These are phyloP conservation scores for Mycena citricolor DNA, from an alignment of 1,284 basidiomycete species.

Conservation along the genomic window DNA sequence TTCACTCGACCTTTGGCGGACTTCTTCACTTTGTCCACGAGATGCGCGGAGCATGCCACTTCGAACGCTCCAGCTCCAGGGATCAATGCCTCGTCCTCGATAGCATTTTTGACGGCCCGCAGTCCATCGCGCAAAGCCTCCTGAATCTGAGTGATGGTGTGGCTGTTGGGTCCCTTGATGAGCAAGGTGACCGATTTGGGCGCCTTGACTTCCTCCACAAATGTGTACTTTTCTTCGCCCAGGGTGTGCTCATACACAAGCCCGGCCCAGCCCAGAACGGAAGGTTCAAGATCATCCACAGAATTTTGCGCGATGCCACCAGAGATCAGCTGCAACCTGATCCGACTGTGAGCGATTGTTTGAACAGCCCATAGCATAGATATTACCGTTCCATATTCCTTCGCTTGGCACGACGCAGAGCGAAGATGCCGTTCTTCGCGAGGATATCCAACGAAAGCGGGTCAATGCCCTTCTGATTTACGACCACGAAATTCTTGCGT, in stretches of 20 bases:
- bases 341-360: constrained; percentile 8
- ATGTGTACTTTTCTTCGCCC: constrained; percentile 99
- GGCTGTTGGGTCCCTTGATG: constrained; percentile 97
- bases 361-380: constrained; percentile 23
- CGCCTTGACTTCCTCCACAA: constrained; percentile 94
- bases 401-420: constrained; percentile 92
- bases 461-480: constrained; percentile 99
- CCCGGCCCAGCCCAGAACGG: constrained; percentile 94
- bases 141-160: constrained; percentile 96
- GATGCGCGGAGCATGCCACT: constrained; percentile 86
- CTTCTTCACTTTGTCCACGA: constrained; percentile 81
- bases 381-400: constrained; percentile 95
- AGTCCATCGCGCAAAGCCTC: constrained; percentile 97
- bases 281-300: constrained; percentile 92
- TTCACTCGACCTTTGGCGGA: constrained; percentile 94
- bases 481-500: constrained; percentile 88
- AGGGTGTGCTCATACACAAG: constrained; percentile 99
- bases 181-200: constrained; percentile 97
- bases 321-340: constrained; percentile 89
- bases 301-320: constrained; percentile 98
- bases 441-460: constrained; percentile 95
- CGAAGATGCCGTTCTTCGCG: constrained; percentile 96
- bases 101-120: constrained; percentile 94
- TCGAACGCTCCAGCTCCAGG: constrained; percentile 99
- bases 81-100: constrained; percentile 88